Base-by-base conservation (phyloP, 2,329 filamentous ascomycete species). In the Dactylellina parvicollis region DNA sequence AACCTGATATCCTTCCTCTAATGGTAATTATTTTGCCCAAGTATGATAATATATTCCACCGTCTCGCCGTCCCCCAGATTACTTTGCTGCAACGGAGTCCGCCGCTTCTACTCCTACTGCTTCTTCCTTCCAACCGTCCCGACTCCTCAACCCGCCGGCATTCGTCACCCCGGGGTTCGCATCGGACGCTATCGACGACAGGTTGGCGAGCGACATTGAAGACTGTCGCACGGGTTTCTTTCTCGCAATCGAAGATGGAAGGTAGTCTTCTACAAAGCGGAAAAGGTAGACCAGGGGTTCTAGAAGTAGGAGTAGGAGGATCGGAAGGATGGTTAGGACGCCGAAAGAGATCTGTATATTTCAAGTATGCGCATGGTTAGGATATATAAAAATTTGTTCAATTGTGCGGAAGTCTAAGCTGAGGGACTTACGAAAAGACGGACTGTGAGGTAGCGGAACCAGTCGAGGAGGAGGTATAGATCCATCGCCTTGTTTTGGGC, bases 281-380 rank as follows among this genome's bases (percentile, higher is more conserved):
- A 73, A 59, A 47, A 73, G 49, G 60, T 66, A 66, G n/a, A 73
- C 60, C n/a, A 73, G 47, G 40, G 60, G 60, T 56, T 73, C 69
- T 10, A 73, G 38, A 4, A 73, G 60, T 44, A 73, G 30, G 26
- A 73, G 60, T 2, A 73, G 61, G 28, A 73, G 40, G 36, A 73
- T 66, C 12, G 69, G 69, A 0, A 59, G 46, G 44, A 73, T 56
- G 46, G 54, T 55, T 32, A 73, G 16, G 46, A 73, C 46, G 30
- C 69, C 69, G 46, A 65, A 60, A 16, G 42, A 49, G 32, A 73
- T 61, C 69, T 73, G 20, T 55, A 34, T 40, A 3, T 8, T 32
- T 32, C 32, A 24, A 20, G 14, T 20, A 30, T 18, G 14, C 4
- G n/a, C n/a, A n/a, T n/a, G n/a, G 22, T n/a, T 46, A 30, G 5